These are phyloP conservation scores for Fusarium transvaalense DNA, from an alignment of 2,329 filamentous ascomycete species.

Conservation along the genomic window DNA sequence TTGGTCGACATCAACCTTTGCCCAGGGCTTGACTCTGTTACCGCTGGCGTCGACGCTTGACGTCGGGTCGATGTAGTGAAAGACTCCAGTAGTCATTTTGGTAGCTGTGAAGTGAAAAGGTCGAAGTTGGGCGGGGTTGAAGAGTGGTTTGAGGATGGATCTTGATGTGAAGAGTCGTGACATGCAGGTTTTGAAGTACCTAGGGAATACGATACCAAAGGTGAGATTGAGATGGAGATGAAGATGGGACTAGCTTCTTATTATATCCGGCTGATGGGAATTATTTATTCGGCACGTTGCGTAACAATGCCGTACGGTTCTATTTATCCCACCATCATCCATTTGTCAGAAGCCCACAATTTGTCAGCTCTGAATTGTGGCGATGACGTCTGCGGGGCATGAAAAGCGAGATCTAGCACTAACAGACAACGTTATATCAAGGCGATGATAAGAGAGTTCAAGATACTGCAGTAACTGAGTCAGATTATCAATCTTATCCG, in stretches of 20 bases:
- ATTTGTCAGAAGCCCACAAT: slow-evolving; percentile 25
- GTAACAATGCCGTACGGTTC: slow-evolving; percentile 22
- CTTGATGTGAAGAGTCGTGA: slow-evolving; percentile 9
- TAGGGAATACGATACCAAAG: too few species aligned
- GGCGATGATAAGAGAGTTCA: accelerated
- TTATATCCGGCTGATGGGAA: not conserved
- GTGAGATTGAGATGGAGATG: not conserved
- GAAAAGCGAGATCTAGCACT: not conserved
- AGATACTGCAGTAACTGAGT: not conserved
- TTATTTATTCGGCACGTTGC: slow-evolving; percentile 3
- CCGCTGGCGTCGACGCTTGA: slow-evolving; percentile 30
- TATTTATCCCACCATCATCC: slow-evolving; percentile 16
- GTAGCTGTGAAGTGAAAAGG: slow-evolving; percentile 3
- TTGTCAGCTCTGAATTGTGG: slow-evolving; percentile 15
- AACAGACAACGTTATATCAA: not conserved
- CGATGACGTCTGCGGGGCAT: slow-evolving; percentile 30
- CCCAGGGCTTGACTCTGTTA: slow-evolving; percentile 36
- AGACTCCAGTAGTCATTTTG: slow-evolving; percentile 38
- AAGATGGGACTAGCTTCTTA: too few species aligned
- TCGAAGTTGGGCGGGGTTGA: slow-evolving; percentile 18
- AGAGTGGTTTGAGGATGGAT: not conserved
- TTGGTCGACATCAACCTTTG: slow-evolving; percentile 44
- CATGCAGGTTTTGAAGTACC: slow-evolving; percentile 1
- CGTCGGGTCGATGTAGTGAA: slow-evolving; percentile 36
- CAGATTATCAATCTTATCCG: slow-evolving; percentile 4